Evolutionary conservation across 306 rosid genomes (phyloP).

Genomic region (Prunus campanulata): DNA sequence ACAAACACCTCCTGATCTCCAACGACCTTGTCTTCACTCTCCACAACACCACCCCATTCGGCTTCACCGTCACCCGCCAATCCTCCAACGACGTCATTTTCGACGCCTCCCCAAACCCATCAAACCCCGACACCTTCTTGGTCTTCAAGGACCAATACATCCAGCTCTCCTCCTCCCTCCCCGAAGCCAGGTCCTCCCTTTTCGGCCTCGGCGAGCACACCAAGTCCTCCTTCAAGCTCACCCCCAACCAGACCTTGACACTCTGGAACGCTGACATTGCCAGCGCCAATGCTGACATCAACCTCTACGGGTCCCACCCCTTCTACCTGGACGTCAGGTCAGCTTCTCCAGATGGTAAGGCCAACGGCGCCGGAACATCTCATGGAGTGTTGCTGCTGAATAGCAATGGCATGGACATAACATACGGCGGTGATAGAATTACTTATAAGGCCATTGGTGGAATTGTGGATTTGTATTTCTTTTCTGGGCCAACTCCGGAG

Average conservation of each 20-base stretch:
- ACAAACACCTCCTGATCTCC: conserved; percentile 4
- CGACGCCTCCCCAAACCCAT: conserved; percentile 38
- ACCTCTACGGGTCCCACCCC: conserved; percentile 87
- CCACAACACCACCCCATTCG: conserved; percentile 61
- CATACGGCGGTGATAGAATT: conserved; percentile 54
- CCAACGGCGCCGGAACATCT: conserved; percentile 39
- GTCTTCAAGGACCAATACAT: conserved; percentile 75
- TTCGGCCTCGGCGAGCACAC: conserved; percentile 84
- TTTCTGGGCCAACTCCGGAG: conserved; percentile 68
- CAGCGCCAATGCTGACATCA: conserved; percentile 42
- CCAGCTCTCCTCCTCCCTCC: conserved; percentile 68
- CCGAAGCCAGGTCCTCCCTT: conserved; percentile 42
- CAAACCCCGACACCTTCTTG: conserved; percentile 40
- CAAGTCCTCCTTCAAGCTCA: conserved; percentile 56
- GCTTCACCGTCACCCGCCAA: conserved; percentile 60
- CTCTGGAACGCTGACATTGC: conserved; percentile 58
- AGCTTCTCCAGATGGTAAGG: conserved; percentile 37
- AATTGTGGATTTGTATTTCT: conserved; percentile 61
- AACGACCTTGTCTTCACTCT: conserved; percentile 60
- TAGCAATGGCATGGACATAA: conserved; percentile 80
- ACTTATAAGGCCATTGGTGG: conserved; percentile 80
- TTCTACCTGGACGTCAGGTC: conserved; percentile 75
- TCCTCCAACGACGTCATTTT: conserved; percentile 63
- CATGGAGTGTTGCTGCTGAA: conserved; percentile 79
- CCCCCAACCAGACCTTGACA: conserved; percentile 45